Base-by-base conservation (phyloP, 768 basidiomycete species). In the Zangia roseola region DNA sequence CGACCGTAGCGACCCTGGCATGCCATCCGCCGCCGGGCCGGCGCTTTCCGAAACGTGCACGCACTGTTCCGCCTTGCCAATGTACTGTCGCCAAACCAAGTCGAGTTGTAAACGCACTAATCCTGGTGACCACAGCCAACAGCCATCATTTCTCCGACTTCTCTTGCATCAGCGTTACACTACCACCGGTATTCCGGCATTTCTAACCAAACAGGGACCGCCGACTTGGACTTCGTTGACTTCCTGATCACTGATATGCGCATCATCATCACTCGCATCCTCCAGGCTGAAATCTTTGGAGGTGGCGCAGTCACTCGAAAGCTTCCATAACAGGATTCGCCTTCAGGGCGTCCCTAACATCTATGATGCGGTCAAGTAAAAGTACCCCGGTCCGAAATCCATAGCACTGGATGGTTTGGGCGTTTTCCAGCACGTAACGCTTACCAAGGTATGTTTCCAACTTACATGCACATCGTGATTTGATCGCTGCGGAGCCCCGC, bases 341-440 rank as follows among this genome's bases (percentile, higher is more conserved):
- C 33, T 30, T 24, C 16, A 7, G 21, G 30, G 33, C n/a, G 33
- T 26, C 20, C 24, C 45, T 43, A 20, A 26, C 42, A 9, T 40
- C 30, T 34, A 20, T 19, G 17, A 46, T 39, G n/a, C n/a, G 17
- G 38, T n/a, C 43, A 16, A 24, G 21, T 14, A 7, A 26, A 45
- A 24, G 33, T 33, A 24, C 45, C 21, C 42, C 49, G 46, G 45
- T 35, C 45, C 6, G 20, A 37, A 47, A 40, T 33, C 40, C 52
- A 42, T 35, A 26, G 24, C 62, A 62, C 61, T 64, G 61, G 56
- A 61, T 62, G 61, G 61, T 64, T 41, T 40, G 47, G 33, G 43
- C 43, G 43, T 47, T 47, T 44, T 40, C 47, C 51, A 31, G 41
- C 30, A 42, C 49, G 35, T 47, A 36, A 52, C 38, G 24, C 26